phyloP scores from a whole-genome alignment of 371 early-diverging fungal species.

The Rhizopus delemar region DNA sequence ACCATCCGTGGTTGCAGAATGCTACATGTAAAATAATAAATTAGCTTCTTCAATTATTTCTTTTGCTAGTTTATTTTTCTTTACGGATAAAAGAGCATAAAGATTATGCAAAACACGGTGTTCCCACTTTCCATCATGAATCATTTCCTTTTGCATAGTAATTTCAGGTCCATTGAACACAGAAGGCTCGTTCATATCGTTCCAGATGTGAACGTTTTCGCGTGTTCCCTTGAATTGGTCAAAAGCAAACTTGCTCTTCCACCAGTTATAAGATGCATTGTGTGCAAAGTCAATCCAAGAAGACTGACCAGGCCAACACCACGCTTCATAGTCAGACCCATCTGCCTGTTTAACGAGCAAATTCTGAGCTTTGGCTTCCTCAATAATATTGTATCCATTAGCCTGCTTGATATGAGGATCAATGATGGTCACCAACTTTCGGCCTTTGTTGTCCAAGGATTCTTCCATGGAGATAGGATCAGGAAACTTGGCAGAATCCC shows the following conservation, averaged over 20 bases:
- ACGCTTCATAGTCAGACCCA: constrained; percentile 78
- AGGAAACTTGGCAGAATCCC: constrained; percentile 87
- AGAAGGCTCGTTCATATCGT: constrained; percentile 95
- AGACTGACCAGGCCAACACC: constrained; percentile 94
- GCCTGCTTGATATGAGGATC: constrained; percentile 97
- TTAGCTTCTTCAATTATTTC: neutral
- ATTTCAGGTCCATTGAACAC: constrained; percentile 92
- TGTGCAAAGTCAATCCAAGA: constrained; percentile 87
- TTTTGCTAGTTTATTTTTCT: neutral
- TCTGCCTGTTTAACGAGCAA: constrained; percentile 79
- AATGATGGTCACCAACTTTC: constrained; percentile 93
- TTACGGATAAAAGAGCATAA: constrained; percentile 74
- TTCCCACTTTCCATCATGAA: constrained; percentile 78
- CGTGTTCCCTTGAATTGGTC: constrained; percentile 77
- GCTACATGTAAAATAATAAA: constrained; percentile 27
- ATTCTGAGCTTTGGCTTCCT: constrained; percentile 73
- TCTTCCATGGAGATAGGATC: constrained; percentile 87
- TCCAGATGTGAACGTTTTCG: constrained; percentile 81
- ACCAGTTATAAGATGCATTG: constrained; percentile 79
- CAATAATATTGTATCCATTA: constrained; percentile 69
- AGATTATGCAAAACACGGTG: constrained; percentile 90
- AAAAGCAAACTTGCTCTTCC: constrained; percentile 72
- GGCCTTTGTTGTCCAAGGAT: constrained; percentile 65
- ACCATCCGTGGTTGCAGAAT: constrained; percentile 61
- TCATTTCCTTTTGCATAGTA: constrained; percentile 88